phyloP scores from a whole-genome alignment of 2,329 filamentous ascomycete species.

The Fusarium heterosporum region DNA sequence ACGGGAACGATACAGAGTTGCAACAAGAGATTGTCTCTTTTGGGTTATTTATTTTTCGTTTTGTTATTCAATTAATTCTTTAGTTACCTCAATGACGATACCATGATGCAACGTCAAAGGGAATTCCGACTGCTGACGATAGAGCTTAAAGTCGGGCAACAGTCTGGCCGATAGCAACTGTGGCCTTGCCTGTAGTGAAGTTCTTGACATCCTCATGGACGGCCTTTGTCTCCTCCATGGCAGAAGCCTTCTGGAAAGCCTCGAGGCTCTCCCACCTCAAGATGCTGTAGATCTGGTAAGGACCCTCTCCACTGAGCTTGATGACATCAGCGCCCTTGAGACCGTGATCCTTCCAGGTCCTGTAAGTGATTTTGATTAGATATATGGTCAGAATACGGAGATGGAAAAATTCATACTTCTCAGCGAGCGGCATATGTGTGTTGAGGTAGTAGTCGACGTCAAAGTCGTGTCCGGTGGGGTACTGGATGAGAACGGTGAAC shows the following conservation, averaged over 20 bases:
- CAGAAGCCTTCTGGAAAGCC: conserved; percentile 18
- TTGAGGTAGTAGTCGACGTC: conserved; percentile 23
- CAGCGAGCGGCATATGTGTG: conserved; percentile 8
- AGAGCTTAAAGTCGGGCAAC: background rate
- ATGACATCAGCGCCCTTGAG: conserved; percentile 9
- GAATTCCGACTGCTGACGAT: rapidly evolving
- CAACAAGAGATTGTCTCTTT: background rate
- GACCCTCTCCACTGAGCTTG: conserved; percentile 14
- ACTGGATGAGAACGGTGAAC: conserved; percentile 18
- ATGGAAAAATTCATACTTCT: background rate
- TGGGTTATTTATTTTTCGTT: no score
- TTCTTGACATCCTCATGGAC: conserved; percentile 15
- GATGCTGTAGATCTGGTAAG: conserved; percentile 9
- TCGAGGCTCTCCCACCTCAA: conserved; percentile 18
- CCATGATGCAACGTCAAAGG: no score
- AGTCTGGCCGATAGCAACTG: background rate
- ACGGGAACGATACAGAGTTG: no score
- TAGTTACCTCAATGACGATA: no score
- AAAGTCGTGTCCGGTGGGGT: conserved; percentile 24
- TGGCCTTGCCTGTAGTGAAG: conserved; percentile 6
- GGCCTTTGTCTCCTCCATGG: conserved; percentile 6
- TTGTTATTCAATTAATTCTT: no score
- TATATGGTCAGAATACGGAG: rapidly evolving
- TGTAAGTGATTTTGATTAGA: background rate
- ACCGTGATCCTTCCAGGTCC: conserved; percentile 2